These are phyloP conservation scores for Apiospora koreana DNA, from an alignment of 2,329 filamentous ascomycete species.

Conservation along the genomic window DNA sequence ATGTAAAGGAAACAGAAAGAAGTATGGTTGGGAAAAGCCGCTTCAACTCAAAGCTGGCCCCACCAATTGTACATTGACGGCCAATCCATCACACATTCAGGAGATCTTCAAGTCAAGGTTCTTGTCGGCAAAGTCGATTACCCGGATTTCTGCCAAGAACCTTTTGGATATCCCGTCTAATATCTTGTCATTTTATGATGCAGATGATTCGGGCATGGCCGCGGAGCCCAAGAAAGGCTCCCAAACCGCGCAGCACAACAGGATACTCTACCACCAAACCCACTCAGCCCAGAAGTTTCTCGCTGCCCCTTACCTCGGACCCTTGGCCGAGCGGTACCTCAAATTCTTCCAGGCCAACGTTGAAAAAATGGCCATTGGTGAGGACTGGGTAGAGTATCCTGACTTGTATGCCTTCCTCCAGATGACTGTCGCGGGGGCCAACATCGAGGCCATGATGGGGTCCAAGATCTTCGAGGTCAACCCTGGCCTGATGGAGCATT, in stretches of 20 bases:
- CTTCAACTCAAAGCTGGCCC: conserved; percentile 8
- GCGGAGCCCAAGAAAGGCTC: conserved; percentile 11
- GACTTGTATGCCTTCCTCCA: conserved; percentile 17
- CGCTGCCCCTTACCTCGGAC: conserved; percentile 7
- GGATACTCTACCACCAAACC: conserved; percentile 15
- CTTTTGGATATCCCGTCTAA: conserved; percentile 10
- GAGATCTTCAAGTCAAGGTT: conserved; percentile 15
- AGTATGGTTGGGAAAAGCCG: conserved; percentile 6
- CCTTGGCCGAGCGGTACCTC: conserved; percentile 11
- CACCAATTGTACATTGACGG: conserved; percentile 11
- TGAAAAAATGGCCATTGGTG: conserved; percentile 8
- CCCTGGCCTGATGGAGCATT: conserved; percentile 17
- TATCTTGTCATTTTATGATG: conserved; percentile 15
- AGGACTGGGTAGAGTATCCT: conserved; percentile 14
- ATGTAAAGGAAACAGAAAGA: background rate
- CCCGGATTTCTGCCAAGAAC: conserved; percentile 6
- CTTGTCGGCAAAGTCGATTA: conserved; percentile 13
- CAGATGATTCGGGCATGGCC: conserved; percentile 19
- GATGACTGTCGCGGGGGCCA: background rate
- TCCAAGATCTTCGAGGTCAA: conserved; percentile 18
- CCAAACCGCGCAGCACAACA: conserved; percentile 8
- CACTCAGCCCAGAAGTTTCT: conserved; percentile 15
- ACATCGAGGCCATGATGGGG: conserved; percentile 18
- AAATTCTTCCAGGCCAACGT: conserved; percentile 10
- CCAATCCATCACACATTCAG: conserved; percentile 13